Conservation (phyloP, 177 flowering plant genomes). For the Vitis hybrid region DNA sequence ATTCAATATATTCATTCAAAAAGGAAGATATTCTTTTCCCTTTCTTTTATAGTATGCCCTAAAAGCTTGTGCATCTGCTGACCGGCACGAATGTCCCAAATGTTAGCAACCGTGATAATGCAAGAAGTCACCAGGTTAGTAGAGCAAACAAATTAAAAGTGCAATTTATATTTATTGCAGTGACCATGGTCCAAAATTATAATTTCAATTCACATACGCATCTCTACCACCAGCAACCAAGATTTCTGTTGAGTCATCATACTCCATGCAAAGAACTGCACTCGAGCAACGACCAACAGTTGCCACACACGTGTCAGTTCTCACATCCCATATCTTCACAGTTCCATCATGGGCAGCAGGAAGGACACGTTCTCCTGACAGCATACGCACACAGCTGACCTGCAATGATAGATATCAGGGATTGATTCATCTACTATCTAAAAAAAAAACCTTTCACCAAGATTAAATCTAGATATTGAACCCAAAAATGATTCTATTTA, state of each 20-base stretch:
- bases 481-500: no score
- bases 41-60: no score
- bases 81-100: no score
- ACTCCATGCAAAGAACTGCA: constrained; percentile 95
- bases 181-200: background rate
- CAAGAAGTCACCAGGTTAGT: constrained; percentile 13
- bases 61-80: no score
- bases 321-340: constrained; percentile 99
- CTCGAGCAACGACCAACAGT: constrained; percentile 95
- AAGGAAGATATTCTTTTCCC: no score
- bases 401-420: no score
- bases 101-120: background rate
- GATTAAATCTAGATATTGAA: no score
- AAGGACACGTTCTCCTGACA: constrained; percentile 57
- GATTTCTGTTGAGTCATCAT: constrained; percentile 93
- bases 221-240: constrained; percentile 98
- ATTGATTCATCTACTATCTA: no score
- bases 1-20: no score
- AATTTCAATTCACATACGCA: constrained; percentile 49
- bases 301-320: constrained; percentile 96
- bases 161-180: background rate
- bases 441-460: no score
- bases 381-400: no score
- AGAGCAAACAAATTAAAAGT: constrained; percentile 1
- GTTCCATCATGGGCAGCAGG: constrained; percentile 97